Evolutionary conservation across 306 rosid genomes (phyloP).

Genomic region (Datisca glomerata): DNA sequence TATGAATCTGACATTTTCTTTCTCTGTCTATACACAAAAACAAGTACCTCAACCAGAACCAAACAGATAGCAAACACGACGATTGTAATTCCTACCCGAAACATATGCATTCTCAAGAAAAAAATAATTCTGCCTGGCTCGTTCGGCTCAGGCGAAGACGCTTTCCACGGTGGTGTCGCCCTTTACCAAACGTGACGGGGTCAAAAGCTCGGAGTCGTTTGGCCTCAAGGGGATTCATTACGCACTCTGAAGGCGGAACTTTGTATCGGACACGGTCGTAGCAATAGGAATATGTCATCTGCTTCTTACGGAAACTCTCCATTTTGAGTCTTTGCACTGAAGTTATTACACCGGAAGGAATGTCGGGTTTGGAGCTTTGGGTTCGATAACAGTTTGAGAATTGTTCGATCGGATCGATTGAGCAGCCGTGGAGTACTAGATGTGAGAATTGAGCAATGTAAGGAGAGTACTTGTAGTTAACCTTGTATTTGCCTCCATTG

Average conservation of each 20-base stretch:
- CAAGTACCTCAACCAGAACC: neutral
- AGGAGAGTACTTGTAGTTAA: conserved; percentile 86
- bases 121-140: conserved; percentile 18
- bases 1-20: too few relatives aligned
- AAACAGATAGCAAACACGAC: neutral
- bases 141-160: conserved; percentile 28
- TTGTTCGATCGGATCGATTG: conserved; percentile 65
- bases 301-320: conserved; percentile 61
- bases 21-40: conserved; percentile 3
- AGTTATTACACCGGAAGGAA: conserved; percentile 38
- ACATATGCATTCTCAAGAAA: conserved; percentile 23
- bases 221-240: conserved; percentile 45
- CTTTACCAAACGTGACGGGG: conserved; percentile 67
- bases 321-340: conserved; percentile 34
- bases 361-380: conserved; percentile 15
- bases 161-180: conserved; percentile 45
- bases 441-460: conserved; percentile 59
- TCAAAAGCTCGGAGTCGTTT: conserved; percentile 52
- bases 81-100: too few relatives aligned
- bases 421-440: conserved; percentile 75
- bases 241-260: conserved; percentile 59
- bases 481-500: conserved; percentile 86
- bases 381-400: conserved; percentile 38
- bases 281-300: conserved; percentile 92
- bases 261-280: conserved; percentile 59